Evolutionary conservation across 768 basidiomycete genomes (phyloP), one percentile per base, ranked within the genome.

Genomic region (Leccinum ochraceum): DNA sequence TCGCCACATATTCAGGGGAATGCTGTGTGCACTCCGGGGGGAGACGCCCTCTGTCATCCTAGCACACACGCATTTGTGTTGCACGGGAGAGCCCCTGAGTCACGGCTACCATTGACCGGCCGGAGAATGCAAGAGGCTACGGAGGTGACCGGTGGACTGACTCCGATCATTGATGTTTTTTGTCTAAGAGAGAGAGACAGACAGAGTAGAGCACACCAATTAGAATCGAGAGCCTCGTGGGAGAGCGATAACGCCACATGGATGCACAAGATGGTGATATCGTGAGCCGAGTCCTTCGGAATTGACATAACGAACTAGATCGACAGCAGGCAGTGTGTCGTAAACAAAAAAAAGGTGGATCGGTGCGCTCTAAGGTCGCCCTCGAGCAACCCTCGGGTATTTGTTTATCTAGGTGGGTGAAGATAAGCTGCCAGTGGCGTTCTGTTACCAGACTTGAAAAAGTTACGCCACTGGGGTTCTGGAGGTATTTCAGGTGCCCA

Each of bases 311-410:
- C 53, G 53, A 48, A 44, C 4, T 39, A 20, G 56, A 53, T 55
- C 60, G 57, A 58, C 56, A 36, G 10, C 13, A 20, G 22, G 53
- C 28, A 14, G 14, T 53, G 56, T 53, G 17, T 37, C 22, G 39
- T 60, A 14, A 16, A 28, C 44, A 37, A 53, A 48, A 39, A 20
- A 50, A 30, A 9, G 28, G 8, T n/a, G 20, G 53, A 24, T 30
- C 3, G 6, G 39, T 22, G n/a, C 13, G 46, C 36, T 37, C 26
- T 46, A 54, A 66, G n/a, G 56, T 62, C 56, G 26, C 11, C 48
- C 36, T 57, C 37, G 10, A 37, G 56, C 28, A 30, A 30, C 28
- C 28, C 28, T 30, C 28, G 28, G 54, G 56, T 30, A 30, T 30
- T 42, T 54, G 51, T 36, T 7, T 58, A 49, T 13, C 6, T 4